phyloP scores from a whole-genome alignment of 1,139 yeast species.

The Zygoascus hellenicus region DNA sequence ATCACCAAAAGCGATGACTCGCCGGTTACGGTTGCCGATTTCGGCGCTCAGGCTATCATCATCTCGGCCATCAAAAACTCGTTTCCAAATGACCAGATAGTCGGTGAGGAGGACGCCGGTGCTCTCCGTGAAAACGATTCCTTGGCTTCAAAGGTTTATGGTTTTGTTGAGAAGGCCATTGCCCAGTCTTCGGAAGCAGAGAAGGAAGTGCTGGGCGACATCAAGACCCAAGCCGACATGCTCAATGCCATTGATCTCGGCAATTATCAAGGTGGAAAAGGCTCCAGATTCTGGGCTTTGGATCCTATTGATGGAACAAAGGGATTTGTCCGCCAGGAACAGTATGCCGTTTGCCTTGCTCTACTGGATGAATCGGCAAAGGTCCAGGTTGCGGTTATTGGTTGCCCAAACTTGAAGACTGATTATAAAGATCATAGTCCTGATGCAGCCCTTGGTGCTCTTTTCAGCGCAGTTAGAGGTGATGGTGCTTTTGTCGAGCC shows the following conservation, averaged over 20 bases:
- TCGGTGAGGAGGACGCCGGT: constrained; percentile 89
- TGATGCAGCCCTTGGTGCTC: constrained; percentile 43
- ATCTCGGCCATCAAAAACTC: constrained; percentile 73
- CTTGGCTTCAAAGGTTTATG: constrained; percentile 40
- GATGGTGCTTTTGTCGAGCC: constrained; percentile 40
- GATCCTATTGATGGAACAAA: constrained; percentile 99
- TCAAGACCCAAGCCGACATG: constrained; percentile 46
- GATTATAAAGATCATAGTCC: constrained; percentile 28
- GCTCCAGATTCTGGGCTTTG: constrained; percentile 90
- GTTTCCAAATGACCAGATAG: constrained; percentile 80
- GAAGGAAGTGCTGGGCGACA: constrained; percentile 28
- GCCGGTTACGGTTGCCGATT: constrained; percentile 96
- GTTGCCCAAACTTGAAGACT: constrained; percentile 75
- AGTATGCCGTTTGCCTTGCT: constrained; percentile 93
- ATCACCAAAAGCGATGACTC: constrained; percentile 83
- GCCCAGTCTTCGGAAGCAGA: constrained; percentile 27
- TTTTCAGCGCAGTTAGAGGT: constrained; percentile 71
- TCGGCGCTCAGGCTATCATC: constrained; percentile 90
- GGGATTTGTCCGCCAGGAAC: constrained; percentile 83
- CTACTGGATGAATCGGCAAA: constrained; percentile 69
- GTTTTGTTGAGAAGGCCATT: constrained; percentile 28
- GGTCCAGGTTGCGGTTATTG: constrained; percentile 86
- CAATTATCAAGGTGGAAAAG: constrained; percentile 64
- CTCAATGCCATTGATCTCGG: constrained; percentile 72
- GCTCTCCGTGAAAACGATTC: constrained; percentile 48